These are phyloP conservation scores for Chlorencoelia australis DNA, from an alignment of 2,329 filamentous ascomycete species.

Conservation along the genomic window DNA sequence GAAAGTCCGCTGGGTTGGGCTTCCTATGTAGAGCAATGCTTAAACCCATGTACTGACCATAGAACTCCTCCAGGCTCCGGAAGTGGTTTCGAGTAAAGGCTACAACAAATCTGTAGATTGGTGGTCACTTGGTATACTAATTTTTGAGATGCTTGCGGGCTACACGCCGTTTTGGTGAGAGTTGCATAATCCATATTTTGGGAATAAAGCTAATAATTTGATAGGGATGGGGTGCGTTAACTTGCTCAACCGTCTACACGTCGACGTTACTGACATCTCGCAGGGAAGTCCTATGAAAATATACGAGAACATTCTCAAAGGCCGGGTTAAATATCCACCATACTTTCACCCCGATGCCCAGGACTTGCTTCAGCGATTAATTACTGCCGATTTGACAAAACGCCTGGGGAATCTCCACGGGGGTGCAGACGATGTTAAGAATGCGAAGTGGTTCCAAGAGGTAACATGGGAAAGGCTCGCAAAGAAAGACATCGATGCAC, in stretches of 20 bases:
- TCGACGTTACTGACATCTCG: too few species aligned
- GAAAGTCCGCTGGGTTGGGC: too few species aligned
- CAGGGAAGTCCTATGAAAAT: constrained; percentile 98
- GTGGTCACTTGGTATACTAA: constrained; percentile 97
- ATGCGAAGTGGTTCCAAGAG: constrained; percentile 91
- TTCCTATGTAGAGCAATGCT: too few species aligned
- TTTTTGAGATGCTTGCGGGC: constrained; percentile 98
- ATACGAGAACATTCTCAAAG: constrained; percentile 97
- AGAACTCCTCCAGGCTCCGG: too few species aligned
- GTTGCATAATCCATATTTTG: too few species aligned
- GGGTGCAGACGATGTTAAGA: constrained; percentile 86
- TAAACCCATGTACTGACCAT: too few species aligned
- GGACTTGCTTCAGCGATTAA: constrained; percentile 82
- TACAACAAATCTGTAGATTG: constrained; percentile 99
- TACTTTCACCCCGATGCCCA: constrained; percentile 94
- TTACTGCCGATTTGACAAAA: constrained; percentile 92
- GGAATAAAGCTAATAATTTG: too few species aligned
- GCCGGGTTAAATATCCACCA: constrained; percentile 89
- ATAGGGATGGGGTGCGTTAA: too few species aligned
- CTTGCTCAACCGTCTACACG: too few species aligned
- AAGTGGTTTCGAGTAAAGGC: constrained; percentile 97
- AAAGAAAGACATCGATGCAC: constrained; percentile 95
- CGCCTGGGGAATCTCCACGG: constrained; percentile 88
- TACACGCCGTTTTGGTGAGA: constrained; percentile 99
- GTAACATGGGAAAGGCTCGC: constrained; percentile 94